Evolutionary conservation across 2,329 filamentous ascomycete species (phyloP), one percentile per base, ranked within the genome.

Genomic region (Colletotrichum karsti): DNA sequence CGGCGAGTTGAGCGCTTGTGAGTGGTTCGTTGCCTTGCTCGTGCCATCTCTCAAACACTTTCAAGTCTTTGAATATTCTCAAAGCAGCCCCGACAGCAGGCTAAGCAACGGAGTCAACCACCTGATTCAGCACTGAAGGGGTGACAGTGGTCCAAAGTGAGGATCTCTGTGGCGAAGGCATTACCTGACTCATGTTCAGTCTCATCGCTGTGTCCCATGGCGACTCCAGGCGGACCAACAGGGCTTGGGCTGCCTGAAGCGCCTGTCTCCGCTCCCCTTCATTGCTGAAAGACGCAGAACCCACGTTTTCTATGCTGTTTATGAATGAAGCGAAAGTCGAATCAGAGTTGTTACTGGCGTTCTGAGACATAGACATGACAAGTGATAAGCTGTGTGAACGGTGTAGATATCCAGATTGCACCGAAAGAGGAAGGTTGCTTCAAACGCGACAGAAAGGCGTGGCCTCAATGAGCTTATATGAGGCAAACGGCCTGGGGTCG

Each of bases 201-300:
- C 62, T 53, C 7, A 60, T 37, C 10, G 39, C 8, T 1, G 62
- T 61, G 8, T 65, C 62, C 55, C 62, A 65, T 5, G 62, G 62
- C n/a, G 62, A 61, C 13, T 65, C 55, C 2, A 61, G 39, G 6
- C 55, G 37, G 5, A 26, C 37, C 28, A 65, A 4, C n/a, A 65
- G n/a, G 9, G 62, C 62, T 12, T 65, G 30, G 22, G 55, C 24
- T 13, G 46, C 62, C 0, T 44, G 18, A 4, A 65, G n/a, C 5
- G 46, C 56, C 20, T 54, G 18, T 28, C 60, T 37, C n/a, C 55
- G 55, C 12, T 54, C 62, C 12, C 56, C 37, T 12, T 65, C 62
- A 6, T 22, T 39, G 15, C 7, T 20, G 7, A 65, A 64, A 2
- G 35, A 51, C 6, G n/a, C 7, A 4, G 44, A 24, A 2, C 2